phyloP scores from a whole-genome alignment of 2,329 filamentous ascomycete genomes.

The Nakataea oryzae region DNA sequence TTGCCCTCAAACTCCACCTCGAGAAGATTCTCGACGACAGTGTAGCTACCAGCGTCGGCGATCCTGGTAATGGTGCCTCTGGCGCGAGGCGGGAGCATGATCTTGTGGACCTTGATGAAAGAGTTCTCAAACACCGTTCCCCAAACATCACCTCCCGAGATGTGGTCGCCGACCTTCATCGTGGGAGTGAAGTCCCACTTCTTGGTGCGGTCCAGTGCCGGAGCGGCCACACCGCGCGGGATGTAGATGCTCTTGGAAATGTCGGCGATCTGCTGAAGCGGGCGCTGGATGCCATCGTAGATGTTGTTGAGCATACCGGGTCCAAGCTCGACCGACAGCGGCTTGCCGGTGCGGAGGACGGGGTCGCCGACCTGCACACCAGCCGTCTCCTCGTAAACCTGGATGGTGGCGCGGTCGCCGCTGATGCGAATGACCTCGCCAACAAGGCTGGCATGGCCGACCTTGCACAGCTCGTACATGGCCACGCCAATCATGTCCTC shows the following conservation, averaged over 20 bases:
- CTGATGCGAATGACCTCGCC: constrained; percentile 98
- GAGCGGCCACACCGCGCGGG: constrained; percentile 81
- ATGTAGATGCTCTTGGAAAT: constrained; percentile 89
- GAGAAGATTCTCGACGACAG: constrained; percentile 84
- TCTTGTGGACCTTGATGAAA: constrained; percentile 85
- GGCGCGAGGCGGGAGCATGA: constrained; percentile 81
- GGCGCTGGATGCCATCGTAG: constrained; percentile 97
- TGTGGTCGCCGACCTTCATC: constrained; percentile 92
- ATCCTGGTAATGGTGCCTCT: constrained; percentile 89
- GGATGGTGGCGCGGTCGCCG: constrained; percentile 89
- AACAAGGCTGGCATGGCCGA: constrained; percentile 83
- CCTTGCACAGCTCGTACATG: constrained; percentile 98
- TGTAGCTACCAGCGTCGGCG: constrained; percentile 82
- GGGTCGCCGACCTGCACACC: constrained; percentile 95
- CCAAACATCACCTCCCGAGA: constrained; percentile 93
- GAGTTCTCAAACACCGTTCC: constrained; percentile 94
- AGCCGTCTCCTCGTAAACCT: constrained; percentile 99
- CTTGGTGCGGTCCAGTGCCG: constrained; percentile 79
- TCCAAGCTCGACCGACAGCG: constrained; percentile 91
- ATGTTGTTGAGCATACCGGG: constrained; percentile 98
- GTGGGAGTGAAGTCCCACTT: constrained; percentile 94
- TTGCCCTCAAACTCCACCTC: constrained; percentile 96
- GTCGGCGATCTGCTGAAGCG: constrained; percentile 73
- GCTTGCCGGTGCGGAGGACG: constrained; percentile 83
- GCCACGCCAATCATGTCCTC: constrained; percentile 98